These are phyloP conservation scores for Ustilago cynodontis DNA, from an alignment of 1,284 basidiomycete genomes.

Conservation along the genomic window DNA sequence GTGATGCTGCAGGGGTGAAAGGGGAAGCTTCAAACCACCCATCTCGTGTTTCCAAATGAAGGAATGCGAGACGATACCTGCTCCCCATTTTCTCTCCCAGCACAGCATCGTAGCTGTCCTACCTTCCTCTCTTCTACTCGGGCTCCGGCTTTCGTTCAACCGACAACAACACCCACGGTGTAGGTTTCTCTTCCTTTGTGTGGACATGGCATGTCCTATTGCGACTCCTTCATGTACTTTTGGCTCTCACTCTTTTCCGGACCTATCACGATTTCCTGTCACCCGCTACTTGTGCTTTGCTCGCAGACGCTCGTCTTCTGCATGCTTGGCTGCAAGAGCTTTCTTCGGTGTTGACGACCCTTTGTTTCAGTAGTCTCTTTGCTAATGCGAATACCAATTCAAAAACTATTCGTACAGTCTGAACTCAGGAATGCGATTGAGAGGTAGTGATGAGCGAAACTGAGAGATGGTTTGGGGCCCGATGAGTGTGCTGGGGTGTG, in stretches of 20 bases:
- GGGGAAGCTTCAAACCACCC: slow-evolving; percentile 16
- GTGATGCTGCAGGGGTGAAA: background rate
- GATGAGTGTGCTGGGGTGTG: background rate
- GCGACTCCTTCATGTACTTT: slow-evolving; percentile 9
- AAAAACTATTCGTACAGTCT: too few species aligned
- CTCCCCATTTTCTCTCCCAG: background rate
- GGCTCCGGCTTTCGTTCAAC: slow-evolving; percentile 28
- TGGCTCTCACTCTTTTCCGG: background rate
- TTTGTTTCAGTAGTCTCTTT: background rate
- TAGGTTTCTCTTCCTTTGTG: background rate
- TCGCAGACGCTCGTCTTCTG: too few species aligned
- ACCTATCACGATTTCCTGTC: background rate
- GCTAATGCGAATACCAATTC: too few species aligned
- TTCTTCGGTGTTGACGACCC: background rate
- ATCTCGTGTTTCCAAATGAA: slow-evolving; percentile 23
- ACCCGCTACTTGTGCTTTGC: background rate
- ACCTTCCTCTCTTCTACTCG: too few species aligned
- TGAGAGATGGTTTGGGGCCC: too few species aligned
- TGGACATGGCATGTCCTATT: too few species aligned
- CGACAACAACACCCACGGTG: slow-evolving; percentile 10
- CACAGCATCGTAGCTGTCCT: background rate
- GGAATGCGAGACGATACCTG: slow-evolving; percentile 48
- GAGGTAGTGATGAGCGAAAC: too few species aligned
- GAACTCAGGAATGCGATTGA: too few species aligned
- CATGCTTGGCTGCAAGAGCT: too few species aligned